Evolutionary conservation across 805 yeast genomes (phyloP), one percentile per base, ranked within the genome.

Genomic region (Kurtzmaniella fragi): DNA sequence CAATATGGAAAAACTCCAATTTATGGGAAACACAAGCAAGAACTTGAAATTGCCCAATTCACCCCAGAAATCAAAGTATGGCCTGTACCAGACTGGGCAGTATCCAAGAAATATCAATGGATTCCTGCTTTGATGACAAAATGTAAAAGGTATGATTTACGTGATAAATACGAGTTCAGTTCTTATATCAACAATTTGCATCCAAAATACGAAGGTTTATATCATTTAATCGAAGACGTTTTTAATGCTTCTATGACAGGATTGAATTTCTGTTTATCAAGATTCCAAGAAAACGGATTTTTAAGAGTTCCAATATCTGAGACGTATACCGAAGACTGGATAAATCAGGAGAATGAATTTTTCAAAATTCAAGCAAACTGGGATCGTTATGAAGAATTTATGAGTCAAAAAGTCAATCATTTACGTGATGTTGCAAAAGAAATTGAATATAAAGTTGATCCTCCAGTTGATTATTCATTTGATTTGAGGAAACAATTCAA

Each of bases 41-140:
- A 15, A n/a, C 9, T 11, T 4, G 17, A 31, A 11, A 40, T 46
- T 17, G 40, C 39, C 2, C 26, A 49, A 38, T 54, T 32, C 32
- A 39, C 46, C 28, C 2, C 12, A 12, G 40, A 45, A 26, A 46
- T 45, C 16, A 51, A 53, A 36, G 7, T 15, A 5, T 48, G 30
- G 5, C 30, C 17, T 6, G 51, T 54, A 3, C 42, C 23, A 20
- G 28, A 26, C 5, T 47, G 30, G 29, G 53, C 53, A 2, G 37
- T 46, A 6, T 55, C 64, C 2, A 28, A 52, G 26, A 48, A 47
- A 13, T 66, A 47, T 41, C 71, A 64, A 47, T 66, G 71, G 72
- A 42, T 66, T 7, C 71, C 71, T 7, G 47, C 67, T 7, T 37
- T 49, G 17, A 26, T 34, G 30, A 5, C n/a, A n/a, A 11, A 15